Conservation (phyloP, 75 land plant genomes). For the Picea sitchensis region DNA sequence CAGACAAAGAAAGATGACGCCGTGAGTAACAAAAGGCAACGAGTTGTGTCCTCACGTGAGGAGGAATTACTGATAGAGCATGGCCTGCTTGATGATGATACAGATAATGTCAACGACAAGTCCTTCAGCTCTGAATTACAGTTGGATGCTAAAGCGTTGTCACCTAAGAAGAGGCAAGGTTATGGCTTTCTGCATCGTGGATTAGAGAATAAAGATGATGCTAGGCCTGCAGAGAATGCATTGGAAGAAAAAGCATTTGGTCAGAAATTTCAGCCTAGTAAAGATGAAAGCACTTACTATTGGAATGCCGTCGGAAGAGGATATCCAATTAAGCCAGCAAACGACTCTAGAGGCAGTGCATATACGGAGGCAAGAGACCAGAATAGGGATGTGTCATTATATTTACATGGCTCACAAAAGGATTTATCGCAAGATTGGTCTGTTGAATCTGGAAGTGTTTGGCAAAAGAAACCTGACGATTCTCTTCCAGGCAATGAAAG, state of each 20-base stretch:
- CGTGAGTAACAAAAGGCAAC: neutral
- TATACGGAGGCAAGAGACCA: neutral
- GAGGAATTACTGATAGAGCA: slow-evolving; percentile 12
- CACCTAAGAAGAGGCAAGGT: neutral
- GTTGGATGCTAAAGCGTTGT: neutral
- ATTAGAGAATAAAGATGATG: neutral
- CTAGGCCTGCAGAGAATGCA: neutral
- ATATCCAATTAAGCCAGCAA: neutral
- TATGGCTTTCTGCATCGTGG: neutral
- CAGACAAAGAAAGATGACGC: neutral
- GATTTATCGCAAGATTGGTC: neutral
- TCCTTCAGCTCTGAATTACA: neutral
- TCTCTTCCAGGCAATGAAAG: neutral
- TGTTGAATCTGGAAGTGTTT: slow-evolving; percentile 6
- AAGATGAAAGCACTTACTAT: neutral
- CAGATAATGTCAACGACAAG: neutral
- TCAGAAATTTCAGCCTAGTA: neutral
- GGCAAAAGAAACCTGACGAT: neutral
- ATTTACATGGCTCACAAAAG: slow-evolving; percentile 2
- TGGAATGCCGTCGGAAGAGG: neutral
- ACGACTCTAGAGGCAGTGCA: neutral
- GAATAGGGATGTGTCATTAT: neutral
- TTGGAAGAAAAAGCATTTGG: neutral
- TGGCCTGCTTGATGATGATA: slow-evolving; percentile 7
- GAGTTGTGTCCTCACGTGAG: slow-evolving; percentile 1